phyloP scores from a whole-genome alignment of 176 grass and related monocot genomes.

The Cenchrus americanus region DNA sequence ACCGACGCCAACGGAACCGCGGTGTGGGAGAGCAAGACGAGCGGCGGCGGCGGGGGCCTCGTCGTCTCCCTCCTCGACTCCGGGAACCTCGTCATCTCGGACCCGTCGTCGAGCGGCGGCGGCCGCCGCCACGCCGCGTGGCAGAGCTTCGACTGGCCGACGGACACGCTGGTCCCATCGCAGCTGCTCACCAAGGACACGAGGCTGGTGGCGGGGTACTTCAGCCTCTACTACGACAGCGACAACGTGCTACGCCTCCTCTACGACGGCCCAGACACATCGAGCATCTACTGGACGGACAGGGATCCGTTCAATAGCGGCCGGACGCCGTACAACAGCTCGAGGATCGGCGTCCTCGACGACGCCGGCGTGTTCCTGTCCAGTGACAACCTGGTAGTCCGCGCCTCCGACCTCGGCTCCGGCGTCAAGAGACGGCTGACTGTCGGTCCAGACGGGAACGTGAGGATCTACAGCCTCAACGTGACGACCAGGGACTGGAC shows the following conservation, averaged over 20 bases:
- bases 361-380: conserved; percentile 46
- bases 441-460: conserved; percentile 54
- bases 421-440: conserved; percentile 58
- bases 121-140: conserved; percentile 13
- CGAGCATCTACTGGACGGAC: conserved; percentile 63
- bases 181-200: conserved; percentile 42
- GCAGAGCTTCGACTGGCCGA: conserved; percentile 52
- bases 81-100: conserved; percentile 56
- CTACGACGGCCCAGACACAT: conserved; percentile 43
- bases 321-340: conserved; percentile 54
- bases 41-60: background rate
- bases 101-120: background rate
- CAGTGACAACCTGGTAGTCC: conserved; percentile 36
- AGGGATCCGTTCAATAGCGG: background rate
- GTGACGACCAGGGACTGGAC: conserved; percentile 39
- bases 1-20: conserved; percentile 53
- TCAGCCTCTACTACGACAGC: conserved; percentile 53
- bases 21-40: conserved; percentile 56
- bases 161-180: conserved; percentile 49
- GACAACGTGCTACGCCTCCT: conserved; percentile 63
- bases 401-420: conserved; percentile 38
- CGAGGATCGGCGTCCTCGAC: conserved; percentile 42
- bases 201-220: conserved; percentile 39
- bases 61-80: conserved; percentile 47
- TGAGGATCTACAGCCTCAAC: conserved; percentile 64